These are phyloP conservation scores for Sclerotinia minor DNA, from an alignment of 2,329 filamentous ascomycete species.

Conservation along the genomic window DNA sequence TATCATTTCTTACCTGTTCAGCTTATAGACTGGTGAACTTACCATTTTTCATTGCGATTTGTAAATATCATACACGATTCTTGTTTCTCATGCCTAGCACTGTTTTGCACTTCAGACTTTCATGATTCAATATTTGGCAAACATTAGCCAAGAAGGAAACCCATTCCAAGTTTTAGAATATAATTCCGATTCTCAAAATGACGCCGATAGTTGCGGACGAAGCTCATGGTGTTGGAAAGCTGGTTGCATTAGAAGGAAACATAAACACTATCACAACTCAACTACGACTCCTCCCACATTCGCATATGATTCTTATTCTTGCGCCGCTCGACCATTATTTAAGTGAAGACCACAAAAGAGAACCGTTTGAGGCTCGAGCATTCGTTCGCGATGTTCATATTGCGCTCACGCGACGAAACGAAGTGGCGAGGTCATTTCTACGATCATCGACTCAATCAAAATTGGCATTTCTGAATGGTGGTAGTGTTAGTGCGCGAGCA, in stretches of 20 bases:
- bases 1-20: not conserved
- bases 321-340: slow-evolving; percentile 42
- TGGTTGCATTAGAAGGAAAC: slow-evolving; percentile 62
- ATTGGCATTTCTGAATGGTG: slow-evolving; percentile 62
- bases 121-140: not conserved
- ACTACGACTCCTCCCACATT: slow-evolving; percentile 59
- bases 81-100: not conserved
- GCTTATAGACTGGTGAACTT: not conserved
- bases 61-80: not conserved
- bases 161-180: not conserved
- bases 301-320: slow-evolving; percentile 58
- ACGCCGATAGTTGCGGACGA: not conserved
- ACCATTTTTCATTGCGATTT: not conserved
- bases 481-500: slow-evolving; percentile 55
- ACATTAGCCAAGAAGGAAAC: not conserved
- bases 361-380: slow-evolving; percentile 44
- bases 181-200: slow-evolving; percentile 22
- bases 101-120: not conserved
- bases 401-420: slow-evolving; percentile 50
- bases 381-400: slow-evolving; percentile 54
- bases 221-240: slow-evolving; percentile 45
- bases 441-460: slow-evolving; percentile 48
- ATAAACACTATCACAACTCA: slow-evolving; percentile 57
- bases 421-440: slow-evolving; percentile 55
- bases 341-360: slow-evolving; percentile 36